Conservation (phyloP, 805 yeast genomes). For the Ogataea pilisensis region DNA sequence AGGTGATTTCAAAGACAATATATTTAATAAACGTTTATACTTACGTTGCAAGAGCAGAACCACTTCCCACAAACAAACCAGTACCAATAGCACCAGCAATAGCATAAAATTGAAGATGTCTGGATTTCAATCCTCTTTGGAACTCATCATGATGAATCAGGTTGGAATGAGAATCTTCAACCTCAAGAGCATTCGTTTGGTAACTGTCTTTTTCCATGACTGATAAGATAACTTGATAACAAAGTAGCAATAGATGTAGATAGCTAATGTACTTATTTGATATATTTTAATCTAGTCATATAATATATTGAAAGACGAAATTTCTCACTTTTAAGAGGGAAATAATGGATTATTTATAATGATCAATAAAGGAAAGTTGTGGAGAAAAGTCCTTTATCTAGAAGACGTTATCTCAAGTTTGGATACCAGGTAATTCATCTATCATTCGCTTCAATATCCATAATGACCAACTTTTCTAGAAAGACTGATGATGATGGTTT, state of each 20-base stretch:
- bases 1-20: too few relatives aligned
- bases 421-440: neutral
- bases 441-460: neutral
- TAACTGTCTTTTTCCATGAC: neutral
- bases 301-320: too few relatives aligned
- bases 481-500: too few relatives aligned
- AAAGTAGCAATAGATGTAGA: too few relatives aligned
- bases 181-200: neutral
- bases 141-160: neutral
- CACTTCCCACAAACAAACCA: conserved; percentile 48
- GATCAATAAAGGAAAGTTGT: too few relatives aligned
- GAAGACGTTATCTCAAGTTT: neutral
- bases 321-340: too few relatives aligned
- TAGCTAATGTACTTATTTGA: too few relatives aligned
- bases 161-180: neutral
- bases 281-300: too few relatives aligned
- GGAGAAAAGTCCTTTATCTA: too few relatives aligned
- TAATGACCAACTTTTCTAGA: neutral
- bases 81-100: conserved; percentile 74
- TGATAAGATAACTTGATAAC: too few relatives aligned
- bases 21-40: too few relatives aligned
- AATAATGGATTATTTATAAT: too few relatives aligned
- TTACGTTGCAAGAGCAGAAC: conserved; percentile 26
- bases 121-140: conserved; percentile 24
- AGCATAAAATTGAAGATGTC: conserved; percentile 61